Evolutionary conservation across 2,329 filamentous ascomycete genomes (phyloP).

Genomic region (Sordariomycetes sp.): DNA sequence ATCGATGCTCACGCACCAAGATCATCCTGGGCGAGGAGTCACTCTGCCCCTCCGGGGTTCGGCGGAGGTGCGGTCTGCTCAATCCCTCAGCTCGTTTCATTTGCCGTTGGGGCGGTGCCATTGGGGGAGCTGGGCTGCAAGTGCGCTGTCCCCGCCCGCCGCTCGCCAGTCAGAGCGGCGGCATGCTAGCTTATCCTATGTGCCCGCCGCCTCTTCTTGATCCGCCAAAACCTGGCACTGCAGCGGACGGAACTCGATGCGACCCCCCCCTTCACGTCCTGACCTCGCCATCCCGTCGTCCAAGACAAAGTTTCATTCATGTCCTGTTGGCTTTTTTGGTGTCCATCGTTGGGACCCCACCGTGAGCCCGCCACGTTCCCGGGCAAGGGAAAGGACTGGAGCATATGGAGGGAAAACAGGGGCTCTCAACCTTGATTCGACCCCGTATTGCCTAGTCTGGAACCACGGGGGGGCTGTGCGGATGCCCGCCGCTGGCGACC

Average conservation of each 20-base stretch:
- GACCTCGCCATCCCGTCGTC: background rate
- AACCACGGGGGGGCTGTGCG: background rate
- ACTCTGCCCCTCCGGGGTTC: too few species aligned
- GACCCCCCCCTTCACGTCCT: background rate
- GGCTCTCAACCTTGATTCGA: too few species aligned
- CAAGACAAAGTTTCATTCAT: background rate
- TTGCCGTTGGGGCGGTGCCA: background rate
- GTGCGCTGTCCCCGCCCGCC: background rate
- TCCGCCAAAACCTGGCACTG: background rate
- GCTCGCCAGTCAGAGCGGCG: background rate
- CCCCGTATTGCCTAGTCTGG: background rate
- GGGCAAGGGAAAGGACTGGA: too few species aligned
- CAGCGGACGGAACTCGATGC: background rate
- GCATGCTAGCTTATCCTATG: background rate
- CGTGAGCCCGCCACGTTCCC: too few species aligned
- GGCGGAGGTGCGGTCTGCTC: too few species aligned
- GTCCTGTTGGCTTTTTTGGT: background rate
- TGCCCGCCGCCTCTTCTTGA: background rate
- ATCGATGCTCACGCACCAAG: too few species aligned
- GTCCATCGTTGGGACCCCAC: too few species aligned
- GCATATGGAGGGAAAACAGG: too few species aligned
- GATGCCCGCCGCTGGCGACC: background rate
- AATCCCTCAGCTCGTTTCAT: background rate
- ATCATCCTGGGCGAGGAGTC: too few species aligned
- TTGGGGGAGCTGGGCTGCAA: background rate